Evolutionary conservation across 108 stramenopile species (phyloP).

Genomic region (Parietichytrium sp.): DNA sequence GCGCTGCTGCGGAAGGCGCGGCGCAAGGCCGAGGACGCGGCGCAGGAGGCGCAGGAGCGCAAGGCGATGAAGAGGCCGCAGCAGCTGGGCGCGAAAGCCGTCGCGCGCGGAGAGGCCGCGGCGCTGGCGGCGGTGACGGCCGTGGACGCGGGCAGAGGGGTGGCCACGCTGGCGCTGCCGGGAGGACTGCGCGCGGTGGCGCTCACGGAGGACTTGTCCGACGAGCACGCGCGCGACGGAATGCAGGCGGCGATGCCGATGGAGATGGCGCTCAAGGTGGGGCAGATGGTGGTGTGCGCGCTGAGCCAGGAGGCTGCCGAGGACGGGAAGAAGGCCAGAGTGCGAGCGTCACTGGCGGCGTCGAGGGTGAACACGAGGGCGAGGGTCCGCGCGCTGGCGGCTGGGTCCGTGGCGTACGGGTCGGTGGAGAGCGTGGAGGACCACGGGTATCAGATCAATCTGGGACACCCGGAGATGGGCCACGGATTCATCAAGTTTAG

Average conservation of each 20-base stretch:
- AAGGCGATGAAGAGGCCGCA: no score
- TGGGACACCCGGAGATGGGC: not conserved
- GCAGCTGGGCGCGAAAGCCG: no score
- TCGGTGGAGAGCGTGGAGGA: constrained; percentile 12
- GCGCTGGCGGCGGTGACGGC: not conserved
- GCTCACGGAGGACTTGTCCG: not conserved
- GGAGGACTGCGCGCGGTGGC: not conserved
- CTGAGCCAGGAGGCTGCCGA: not conserved
- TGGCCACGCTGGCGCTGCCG: not conserved
- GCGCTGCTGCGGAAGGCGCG: no score
- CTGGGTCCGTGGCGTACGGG: not conserved
- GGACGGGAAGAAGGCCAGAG: not conserved
- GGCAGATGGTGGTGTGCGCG: not conserved
- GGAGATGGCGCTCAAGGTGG: not conserved
- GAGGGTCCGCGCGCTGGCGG: not conserved
- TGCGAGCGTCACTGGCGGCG: not conserved
- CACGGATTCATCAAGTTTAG: not conserved
- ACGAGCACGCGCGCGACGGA: constrained; percentile 5
- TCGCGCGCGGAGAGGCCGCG: no score
- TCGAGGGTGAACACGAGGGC: not conserved
- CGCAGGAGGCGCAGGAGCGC: no score
- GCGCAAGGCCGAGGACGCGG: no score
- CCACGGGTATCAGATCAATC: constrained; percentile 12
- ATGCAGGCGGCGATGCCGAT: not conserved
- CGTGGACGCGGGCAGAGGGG: not conserved